Conservation (phyloP, 176 grass and related monocot genomes). For the Aegilops speltoides region DNA sequence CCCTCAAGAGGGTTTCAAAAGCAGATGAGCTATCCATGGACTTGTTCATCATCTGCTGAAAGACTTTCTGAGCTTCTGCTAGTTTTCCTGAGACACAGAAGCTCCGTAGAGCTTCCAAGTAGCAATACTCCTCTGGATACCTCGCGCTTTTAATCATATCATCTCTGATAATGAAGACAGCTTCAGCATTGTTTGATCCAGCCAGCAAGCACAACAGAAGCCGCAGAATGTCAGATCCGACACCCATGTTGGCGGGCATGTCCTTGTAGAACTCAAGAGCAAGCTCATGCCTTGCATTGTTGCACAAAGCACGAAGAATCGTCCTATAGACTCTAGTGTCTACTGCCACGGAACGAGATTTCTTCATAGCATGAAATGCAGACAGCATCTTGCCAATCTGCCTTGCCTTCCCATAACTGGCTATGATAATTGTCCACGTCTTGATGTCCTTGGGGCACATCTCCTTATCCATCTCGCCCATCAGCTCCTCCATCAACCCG, state of each 20-base stretch:
- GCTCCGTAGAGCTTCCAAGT: conserved; percentile 51
- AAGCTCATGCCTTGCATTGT: conserved; percentile 53
- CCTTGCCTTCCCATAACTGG: conserved; percentile 52
- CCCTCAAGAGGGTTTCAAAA: conserved; percentile 55
- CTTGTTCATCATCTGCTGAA: conserved; percentile 69
- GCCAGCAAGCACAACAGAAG: conserved; percentile 59
- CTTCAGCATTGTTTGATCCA: conserved; percentile 44
- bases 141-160: conserved; percentile 59
- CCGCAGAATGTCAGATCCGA: conserved; percentile 44
- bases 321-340: conserved; percentile 45
- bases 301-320: conserved; percentile 61
- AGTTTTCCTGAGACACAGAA: conserved; percentile 65
- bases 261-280: conserved; percentile 81
- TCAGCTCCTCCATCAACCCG: conserved; percentile 52
- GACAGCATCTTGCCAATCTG: conserved; percentile 52
- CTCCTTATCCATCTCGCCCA: conserved; percentile 61
- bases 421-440: conserved; percentile 69
- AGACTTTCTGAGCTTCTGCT: conserved; percentile 53
- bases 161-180: conserved; percentile 49
- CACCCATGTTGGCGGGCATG: conserved; percentile 47
- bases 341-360: conserved; percentile 40
- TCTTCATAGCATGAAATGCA: conserved; percentile 61
- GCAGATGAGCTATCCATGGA: conserved; percentile 37
- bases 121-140: conserved; percentile 53
- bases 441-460: conserved; percentile 60